Evolutionary conservation across 2,329 filamentous ascomycete species (phyloP), one percentile per base, ranked within the genome.

Genomic region (Phialemonium atrogriseum): DNA sequence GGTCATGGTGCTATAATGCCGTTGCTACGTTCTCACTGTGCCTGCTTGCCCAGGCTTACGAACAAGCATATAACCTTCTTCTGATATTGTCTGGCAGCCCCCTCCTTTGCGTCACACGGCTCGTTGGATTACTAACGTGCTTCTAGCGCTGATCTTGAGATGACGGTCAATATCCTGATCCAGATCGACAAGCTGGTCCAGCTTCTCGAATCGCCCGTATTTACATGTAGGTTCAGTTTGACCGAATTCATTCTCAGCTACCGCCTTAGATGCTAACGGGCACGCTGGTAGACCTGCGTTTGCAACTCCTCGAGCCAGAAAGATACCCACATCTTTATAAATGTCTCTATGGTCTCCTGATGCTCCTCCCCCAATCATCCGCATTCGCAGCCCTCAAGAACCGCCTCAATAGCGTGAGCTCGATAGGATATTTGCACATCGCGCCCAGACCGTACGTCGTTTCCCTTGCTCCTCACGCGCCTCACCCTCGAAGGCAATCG

Each of bases 151-250:
- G 91, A 98, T 49, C 68, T 98, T 29, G 91, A 98, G 55, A 96
- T 98, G 86, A 96, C 89, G 0, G 91, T 98, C 46, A 94, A 94
- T 47, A 94, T 95, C 59, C 73, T 98, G 34, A 98, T 98, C 25
- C 93, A 98, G 55, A 95, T 98, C 45, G 91, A 98, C 58, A 98
- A 98, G 56, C 71, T 98, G 11, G 91, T 98, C 10, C 91, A 98
- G 55, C 70, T 98, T 11, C 77, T 98, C 23, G 91, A 98, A 55
- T 96, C 88, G 0, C 91, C 91, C 0, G 91, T 98, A 2, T 98
- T 98, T 51, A 98, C 91, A 27, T 98, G 86, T 93, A 59, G 60
- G 78, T n/a, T 13, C 31, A n/a, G n/a, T n/a, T n/a, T n/a, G n/a
- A n/a, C n/a, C n/a, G n/a, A n/a, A n/a, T n/a, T n/a, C n/a, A n/a